Evolutionary conservation across 352 stramenopile genomes (phyloP).

Genomic region (Albugo candida): DNA sequence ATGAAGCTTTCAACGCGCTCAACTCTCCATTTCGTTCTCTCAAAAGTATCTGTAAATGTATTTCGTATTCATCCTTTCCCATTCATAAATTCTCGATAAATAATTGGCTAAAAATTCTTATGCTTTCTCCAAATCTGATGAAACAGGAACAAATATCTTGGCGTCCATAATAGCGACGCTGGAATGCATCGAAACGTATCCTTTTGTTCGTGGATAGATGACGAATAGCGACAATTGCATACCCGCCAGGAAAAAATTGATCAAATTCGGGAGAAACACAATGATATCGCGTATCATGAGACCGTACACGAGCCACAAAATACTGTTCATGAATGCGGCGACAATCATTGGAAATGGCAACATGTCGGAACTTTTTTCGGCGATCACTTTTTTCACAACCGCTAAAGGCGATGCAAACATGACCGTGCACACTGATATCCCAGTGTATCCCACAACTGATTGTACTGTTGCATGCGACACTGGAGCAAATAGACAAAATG

Average conservation of each 20-base stretch:
- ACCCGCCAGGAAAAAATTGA: constrained; percentile 33
- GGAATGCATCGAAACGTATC: too few species aligned
- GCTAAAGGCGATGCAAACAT: constrained; percentile 46
- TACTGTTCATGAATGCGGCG: constrained; percentile 22
- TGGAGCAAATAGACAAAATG: background rate
- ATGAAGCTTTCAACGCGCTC: too few species aligned
- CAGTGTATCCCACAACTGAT: constrained; percentile 25
- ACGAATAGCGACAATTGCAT: constrained; percentile 32
- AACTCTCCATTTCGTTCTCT: too few species aligned
- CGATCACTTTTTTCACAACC: constrained; percentile 23
- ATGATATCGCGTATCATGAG: constrained; percentile 27
- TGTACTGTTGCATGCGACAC: constrained; percentile 9
- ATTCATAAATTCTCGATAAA: too few species aligned
- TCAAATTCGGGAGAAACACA: constrained; percentile 33
- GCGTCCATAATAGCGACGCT: too few species aligned
- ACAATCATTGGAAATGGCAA: constrained; percentile 31
- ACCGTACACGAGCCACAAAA: constrained; percentile 33
- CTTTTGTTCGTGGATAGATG: constrained; percentile 7
- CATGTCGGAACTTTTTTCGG: constrained; percentile 17
- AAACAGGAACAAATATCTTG: too few species aligned
- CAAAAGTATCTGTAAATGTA: too few species aligned
- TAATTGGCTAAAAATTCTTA: too few species aligned
- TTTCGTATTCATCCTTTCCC: too few species aligned
- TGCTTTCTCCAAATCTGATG: too few species aligned
- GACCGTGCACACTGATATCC: constrained; percentile 28